Evolutionary conservation across 371 early-diverging fungal species (phyloP).

Genomic region (Amoeboaphelidium protococcarum): DNA sequence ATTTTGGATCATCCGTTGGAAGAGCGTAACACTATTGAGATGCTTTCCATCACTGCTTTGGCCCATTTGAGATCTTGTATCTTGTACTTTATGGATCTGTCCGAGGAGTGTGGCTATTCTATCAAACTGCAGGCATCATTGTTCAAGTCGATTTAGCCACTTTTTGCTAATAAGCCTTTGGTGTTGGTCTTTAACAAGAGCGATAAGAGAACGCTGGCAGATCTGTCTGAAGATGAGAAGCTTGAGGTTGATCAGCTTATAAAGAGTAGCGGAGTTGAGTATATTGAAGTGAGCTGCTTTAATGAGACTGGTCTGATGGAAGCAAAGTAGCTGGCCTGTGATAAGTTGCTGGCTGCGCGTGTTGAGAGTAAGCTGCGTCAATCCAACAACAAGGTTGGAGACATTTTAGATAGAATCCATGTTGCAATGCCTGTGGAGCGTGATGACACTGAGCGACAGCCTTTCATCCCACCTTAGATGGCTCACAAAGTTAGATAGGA

Average conservation of each 20-base stretch:
- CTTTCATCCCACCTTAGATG: slow-evolving; percentile 62
- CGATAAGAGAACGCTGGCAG: slow-evolving; percentile 61
- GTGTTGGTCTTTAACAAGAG: slow-evolving; percentile 93
- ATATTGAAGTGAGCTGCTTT: slow-evolving; percentile 58
- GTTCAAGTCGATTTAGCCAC: slow-evolving; percentile 87
- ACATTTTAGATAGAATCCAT: slow-evolving; percentile 81
- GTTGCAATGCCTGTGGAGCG: slow-evolving; percentile 62
- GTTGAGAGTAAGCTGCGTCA: slow-evolving; percentile 86
- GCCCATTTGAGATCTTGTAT: slow-evolving; percentile 96
- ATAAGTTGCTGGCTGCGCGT: slow-evolving; percentile 63
- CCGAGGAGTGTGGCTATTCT: slow-evolving; percentile 97
- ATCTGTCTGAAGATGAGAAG: slow-evolving; percentile 41
- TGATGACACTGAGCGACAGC: slow-evolving; percentile 55
- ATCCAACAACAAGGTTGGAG: slow-evolving; percentile 39
- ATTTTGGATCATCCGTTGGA: slow-evolving; percentile 98
- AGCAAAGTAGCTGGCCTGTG: slow-evolving; percentile 75
- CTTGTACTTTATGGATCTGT: slow-evolving; percentile 96
- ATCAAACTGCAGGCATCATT: slow-evolving; percentile 77
- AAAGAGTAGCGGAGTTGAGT: slow-evolving; percentile 33
- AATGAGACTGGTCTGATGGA: slow-evolving; percentile 90
- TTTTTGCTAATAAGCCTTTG: slow-evolving; percentile 95
- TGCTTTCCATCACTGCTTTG: slow-evolving; percentile 99
- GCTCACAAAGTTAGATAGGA: slow-evolving; percentile 8
- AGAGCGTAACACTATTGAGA: slow-evolving; percentile 99
- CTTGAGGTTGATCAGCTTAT: slow-evolving; percentile 33